These are phyloP conservation scores for Globisporangium viniferum DNA, from an alignment of 352 stramenopile species.

Conservation along the genomic window DNA sequence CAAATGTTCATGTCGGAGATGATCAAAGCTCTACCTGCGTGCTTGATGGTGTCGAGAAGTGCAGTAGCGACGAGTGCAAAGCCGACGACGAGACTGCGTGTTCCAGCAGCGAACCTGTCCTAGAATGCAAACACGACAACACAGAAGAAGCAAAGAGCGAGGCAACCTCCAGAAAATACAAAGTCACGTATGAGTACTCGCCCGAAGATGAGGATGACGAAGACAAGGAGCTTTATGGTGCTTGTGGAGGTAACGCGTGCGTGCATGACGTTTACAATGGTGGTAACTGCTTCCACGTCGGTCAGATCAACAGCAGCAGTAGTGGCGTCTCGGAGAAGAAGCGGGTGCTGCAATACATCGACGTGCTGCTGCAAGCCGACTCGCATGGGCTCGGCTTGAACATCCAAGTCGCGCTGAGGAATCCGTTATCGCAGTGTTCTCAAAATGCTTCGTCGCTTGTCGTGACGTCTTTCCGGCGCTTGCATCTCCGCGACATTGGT, in stretches of 20 bases:
- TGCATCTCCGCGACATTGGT: slow-evolving; percentile 32
- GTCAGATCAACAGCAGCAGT: neutral
- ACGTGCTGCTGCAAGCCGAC: slow-evolving; percentile 55
- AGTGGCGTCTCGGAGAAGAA: neutral
- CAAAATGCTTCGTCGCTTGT: slow-evolving; percentile 14
- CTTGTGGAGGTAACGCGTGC: neutral
- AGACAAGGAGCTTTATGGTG: neutral
- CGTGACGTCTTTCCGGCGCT: slow-evolving; percentile 45
- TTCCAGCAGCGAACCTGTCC: neutral
- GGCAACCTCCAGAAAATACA: neutral
- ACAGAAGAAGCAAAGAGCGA: neutral
- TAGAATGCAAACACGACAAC: neutral
- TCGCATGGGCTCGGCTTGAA: slow-evolving; percentile 43
- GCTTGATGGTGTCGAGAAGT: neutral
- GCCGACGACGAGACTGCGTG: neutral
- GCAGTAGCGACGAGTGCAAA: neutral
- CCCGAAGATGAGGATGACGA: slow-evolving; percentile 15
- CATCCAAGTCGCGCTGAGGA: slow-evolving; percentile 16
- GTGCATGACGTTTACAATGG: no score
- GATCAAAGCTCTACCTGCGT: neutral
- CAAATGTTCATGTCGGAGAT: neutral
- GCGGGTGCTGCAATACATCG: slow-evolving; percentile 21
- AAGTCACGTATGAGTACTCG: slow-evolving; percentile 3
- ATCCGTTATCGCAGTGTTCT: neutral
- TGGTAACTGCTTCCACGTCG: neutral